Evolutionary conservation across 495 filamentous ascomycete species (phyloP).

Genomic region (Aeminium ludgeri): DNA sequence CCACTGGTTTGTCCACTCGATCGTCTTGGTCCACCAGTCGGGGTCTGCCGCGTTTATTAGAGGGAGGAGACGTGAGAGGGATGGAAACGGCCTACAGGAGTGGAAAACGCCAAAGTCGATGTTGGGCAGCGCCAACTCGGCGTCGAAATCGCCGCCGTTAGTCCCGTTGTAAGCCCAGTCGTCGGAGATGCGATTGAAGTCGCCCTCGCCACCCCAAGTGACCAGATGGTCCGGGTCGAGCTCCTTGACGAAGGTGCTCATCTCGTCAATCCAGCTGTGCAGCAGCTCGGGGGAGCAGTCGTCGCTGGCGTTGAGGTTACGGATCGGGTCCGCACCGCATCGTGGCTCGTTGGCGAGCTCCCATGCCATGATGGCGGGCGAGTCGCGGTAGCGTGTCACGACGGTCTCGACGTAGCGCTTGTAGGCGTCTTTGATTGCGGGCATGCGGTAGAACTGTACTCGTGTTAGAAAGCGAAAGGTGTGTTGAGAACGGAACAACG

Average conservation of each 20-base stretch:
- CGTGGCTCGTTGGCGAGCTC: slow-evolving; percentile 56
- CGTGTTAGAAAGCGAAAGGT: too few species aligned
- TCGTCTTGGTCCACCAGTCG: slow-evolving; percentile 7
- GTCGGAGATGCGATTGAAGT: slow-evolving; percentile 1
- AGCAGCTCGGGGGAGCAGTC: slow-evolving; percentile 42
- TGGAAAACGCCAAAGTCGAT: slow-evolving; percentile 17
- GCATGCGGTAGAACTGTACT: too few species aligned
- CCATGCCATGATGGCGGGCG: slow-evolving; percentile 50
- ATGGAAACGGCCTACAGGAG: too few species aligned
- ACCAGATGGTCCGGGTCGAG: slow-evolving; percentile 51
- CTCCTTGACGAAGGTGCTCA: slow-evolving; percentile 44
- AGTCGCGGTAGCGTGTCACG: slow-evolving; percentile 40
- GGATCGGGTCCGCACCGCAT: too few species aligned
- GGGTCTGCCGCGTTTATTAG: too few species aligned
- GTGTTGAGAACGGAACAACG: slow-evolving; percentile 33
- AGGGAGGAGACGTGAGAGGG: too few species aligned
- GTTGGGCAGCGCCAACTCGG: slow-evolving; percentile 14
- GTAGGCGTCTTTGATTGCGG: slow-evolving; percentile 46
- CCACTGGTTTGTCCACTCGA: slow-evolving; percentile 9
- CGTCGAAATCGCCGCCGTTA: slow-evolving; percentile 3
- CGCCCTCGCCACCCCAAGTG: slow-evolving; percentile 43
- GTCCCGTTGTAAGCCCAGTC: slow-evolving; percentile 19
- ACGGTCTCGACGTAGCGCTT: slow-evolving; percentile 45
- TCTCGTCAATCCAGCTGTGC: slow-evolving; percentile 41
- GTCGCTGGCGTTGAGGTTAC: too few species aligned